These are phyloP conservation scores for Ophiostoma sp. DNA, from an alignment of 2,329 filamentous ascomycete species.

Conservation along the genomic window DNA sequence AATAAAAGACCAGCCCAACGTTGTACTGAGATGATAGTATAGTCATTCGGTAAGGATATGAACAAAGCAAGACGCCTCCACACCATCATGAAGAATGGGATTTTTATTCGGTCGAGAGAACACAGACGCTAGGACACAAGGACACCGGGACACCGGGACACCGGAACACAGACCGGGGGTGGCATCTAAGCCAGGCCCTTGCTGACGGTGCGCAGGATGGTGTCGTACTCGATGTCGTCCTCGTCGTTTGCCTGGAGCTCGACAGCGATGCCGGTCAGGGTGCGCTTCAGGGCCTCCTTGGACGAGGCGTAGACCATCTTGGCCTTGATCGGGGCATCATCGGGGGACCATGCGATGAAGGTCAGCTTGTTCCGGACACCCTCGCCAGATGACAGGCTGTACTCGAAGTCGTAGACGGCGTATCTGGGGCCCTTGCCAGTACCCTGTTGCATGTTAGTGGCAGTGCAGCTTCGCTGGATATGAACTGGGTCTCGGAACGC, in stretches of 20 bases:
- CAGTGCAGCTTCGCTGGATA: too few relatives aligned
- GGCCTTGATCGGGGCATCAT: conserved; percentile 74
- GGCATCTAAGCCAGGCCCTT: conserved; percentile 49
- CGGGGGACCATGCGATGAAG: conserved; percentile 74
- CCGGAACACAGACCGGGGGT: background rate
- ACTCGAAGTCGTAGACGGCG: conserved; percentile 80
- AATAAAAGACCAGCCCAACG: background rate
- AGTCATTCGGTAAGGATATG: background rate
- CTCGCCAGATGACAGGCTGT: conserved; percentile 64
- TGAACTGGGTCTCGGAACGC: conserved; percentile 30
- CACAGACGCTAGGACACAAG: conserved; percentile 3
- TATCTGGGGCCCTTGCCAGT: conserved; percentile 66
- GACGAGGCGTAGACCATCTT: conserved; percentile 90
- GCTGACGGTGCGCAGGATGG: conserved; percentile 61
- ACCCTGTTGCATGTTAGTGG: conserved; percentile 39
- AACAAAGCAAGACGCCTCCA: conserved; percentile 2
- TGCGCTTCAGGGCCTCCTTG: conserved; percentile 77
- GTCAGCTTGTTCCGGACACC: conserved; percentile 61
- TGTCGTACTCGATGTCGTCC: conserved; percentile 74
- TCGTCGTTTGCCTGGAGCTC: conserved; percentile 80
- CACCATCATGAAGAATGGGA: conserved; percentile 13
- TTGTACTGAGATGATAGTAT: background rate
- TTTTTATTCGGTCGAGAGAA: conserved; percentile 12
- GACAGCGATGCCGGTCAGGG: conserved; percentile 66
- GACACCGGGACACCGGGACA: conserved; percentile 6